Percentiles rank a stretch among this genome's conserved stretches.
These are phyloP conservation scores for Vitis cinerea DNA, from an alignment of 164 flowering plant genomes.

Conservation along the genomic window DNA sequence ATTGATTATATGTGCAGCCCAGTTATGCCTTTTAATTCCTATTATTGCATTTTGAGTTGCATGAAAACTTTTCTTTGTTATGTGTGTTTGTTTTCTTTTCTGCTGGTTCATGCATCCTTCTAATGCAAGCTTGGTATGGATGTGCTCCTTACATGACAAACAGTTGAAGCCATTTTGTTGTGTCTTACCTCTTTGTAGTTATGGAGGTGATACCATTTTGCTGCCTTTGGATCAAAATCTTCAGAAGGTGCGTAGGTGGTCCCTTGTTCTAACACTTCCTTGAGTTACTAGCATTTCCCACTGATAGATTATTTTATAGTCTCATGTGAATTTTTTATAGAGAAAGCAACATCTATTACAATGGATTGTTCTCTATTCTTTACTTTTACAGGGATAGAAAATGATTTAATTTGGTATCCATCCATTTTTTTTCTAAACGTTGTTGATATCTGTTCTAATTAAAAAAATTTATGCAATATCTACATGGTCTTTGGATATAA, in stretches of 20 bases:
- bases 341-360: too few species aligned
- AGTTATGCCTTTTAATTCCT: not conserved
- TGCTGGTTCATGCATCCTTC: not conserved
- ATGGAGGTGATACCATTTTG: not conserved
- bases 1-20: not conserved
- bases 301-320: too few species aligned
- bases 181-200: not conserved
- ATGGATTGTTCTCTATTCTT: too few species aligned
- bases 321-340: too few species aligned
- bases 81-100: not conserved
- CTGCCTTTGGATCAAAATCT: slow-evolving; percentile 1
- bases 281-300: too few species aligned
- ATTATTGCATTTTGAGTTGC: not conserved
- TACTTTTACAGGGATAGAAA: too few species aligned
- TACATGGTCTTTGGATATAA: too few species aligned
- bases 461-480: too few species aligned
- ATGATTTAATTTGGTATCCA: too few species aligned
- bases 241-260: not conserved
- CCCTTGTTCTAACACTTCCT: not conserved
- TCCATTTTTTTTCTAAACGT: too few species aligned
- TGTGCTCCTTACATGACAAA: not conserved
- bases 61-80: not conserved
- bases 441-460: too few species aligned
- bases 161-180: not conserved
- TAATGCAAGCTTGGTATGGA: not conserved